Evolutionary conservation across 2,329 filamentous ascomycete species (phyloP), one percentile per base, ranked within the genome.

Genomic region (Pseudogymnoascus sp.): DNA sequence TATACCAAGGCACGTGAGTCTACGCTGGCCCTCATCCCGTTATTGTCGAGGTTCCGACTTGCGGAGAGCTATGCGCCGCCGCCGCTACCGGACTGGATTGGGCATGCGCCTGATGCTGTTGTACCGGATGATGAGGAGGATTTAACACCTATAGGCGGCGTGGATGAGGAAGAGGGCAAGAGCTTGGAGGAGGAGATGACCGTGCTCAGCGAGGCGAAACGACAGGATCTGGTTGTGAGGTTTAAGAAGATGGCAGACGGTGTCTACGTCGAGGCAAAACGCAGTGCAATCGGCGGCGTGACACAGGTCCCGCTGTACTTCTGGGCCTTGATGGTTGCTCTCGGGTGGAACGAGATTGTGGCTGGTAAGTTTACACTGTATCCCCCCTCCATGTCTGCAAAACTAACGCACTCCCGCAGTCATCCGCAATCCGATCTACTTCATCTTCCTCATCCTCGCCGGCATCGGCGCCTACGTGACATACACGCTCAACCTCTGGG

Each of bases 191-290:
- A 98, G 75, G 95, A 99, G 78, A 96, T 96, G 87, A 95, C 90
- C 0, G 85, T 98, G n/a, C 82, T 99, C 57, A 89, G 88, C 72
- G 93, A 98, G 77, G 83, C 86, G 68, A 96, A 97, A 79, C 85
- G 90, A 66, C 90, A 96, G 74, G 93, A 99, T 74, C 83, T 99
- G 28, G 91, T 92, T 8, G 89, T 96, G 13, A 85, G 95, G 63
- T 99, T 99, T 83, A 98, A 97, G 83, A 98, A 98, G 83, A 95
- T 92, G 37, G 95, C 95, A 1, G 95, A 99, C 74, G 95, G 93
- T 6, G 93, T 99, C 3, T 99, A 96, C 72, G 93, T 99, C 45
- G 95, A 99, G 79, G 95, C 95, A 61, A 99, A 99, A 83, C 86
- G 95, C 65, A 93, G 93, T 74, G 95, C 95, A 45, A 96, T 99